Base-by-base conservation (phyloP, 208 protist genomes). In the Leishmania major region DNA sequence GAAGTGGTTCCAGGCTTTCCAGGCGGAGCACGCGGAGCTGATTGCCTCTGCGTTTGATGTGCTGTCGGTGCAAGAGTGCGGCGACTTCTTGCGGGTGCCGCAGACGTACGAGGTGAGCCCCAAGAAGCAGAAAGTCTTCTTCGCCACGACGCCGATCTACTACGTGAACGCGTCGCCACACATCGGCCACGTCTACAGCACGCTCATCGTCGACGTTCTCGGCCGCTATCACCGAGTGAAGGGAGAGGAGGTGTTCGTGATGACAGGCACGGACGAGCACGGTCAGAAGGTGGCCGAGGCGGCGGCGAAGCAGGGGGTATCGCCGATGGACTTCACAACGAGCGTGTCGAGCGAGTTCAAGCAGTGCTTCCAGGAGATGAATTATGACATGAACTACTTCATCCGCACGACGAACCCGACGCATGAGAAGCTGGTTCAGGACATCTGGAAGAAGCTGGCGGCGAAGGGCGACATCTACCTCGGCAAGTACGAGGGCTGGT, bases 221-320 rank as follows among this genome's bases (percentile, higher is more conserved):
- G 94, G 91, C 22, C 92, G 96, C 62, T 98, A 97, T 83, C 93
- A 98, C 84, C 91, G 89, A 28, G 84, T 97, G 40, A 92, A 95
- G 49, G 97, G 97, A 10, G 89, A 96, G 80, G 66, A 92, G 31
- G 94, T 98, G 22, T 96, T 98, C 74, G 98, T 99, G 47, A 90
- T 97, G 81, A 99, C 99, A 11, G 99, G 99, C 57, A 99, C 98
- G 2, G 99, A 99, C 87, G 99, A 99, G 89, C 99, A 99, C 88
- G 99, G 99, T 25, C 93, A 97, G 74, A 99, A 99, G 92, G 93
- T 99, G 28, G 92, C 91, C 13, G 94, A 99, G 90, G 93, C 97
- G 10, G 99, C 98, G 2, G 75, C 85, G 51, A 85, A 91, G 71
- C 85, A 90, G 53, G 85, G 89, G 10, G 59, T 98, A 53, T 88